Base-by-base conservation (phyloP, 2,329 filamentous ascomycete species). In the Microsporum audouinii region DNA sequence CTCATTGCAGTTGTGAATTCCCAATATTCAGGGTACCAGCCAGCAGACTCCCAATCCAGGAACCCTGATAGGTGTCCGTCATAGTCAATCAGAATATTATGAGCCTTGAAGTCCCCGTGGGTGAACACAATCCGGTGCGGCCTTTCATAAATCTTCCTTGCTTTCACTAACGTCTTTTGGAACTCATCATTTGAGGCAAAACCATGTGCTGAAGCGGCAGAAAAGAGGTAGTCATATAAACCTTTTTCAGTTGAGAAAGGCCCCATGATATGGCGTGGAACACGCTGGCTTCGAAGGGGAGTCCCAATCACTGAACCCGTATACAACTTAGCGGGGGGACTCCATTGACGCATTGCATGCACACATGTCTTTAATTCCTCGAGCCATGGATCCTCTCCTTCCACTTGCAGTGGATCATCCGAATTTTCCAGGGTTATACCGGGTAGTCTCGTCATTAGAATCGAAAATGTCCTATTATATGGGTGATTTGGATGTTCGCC, bases 281-380 rank as follows among this genome's bases (percentile, higher is more conserved):
- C 51, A 3, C 31, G 29, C 12, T 12, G 31, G n/a, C 51, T 55
- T 1, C 14, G 33, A 1, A 55, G 0, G 2, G 51, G 7, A 17
- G 51, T 55, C 14, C 51, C 14, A 36, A 55, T 36, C 31, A 55
- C 70, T 38, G 27, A 60, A 65, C n/a, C 63, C 36, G 58, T 71
- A 73, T 8, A 70, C 71, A 23, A 70, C 71, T 65, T 67, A 49
- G 64, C 41, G 31, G 69, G 71, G n/a, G 69, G 63, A 47, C 31
- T 57, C 72, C 73, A 77, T 38, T 58, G 55, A 43, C 74, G 71
- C 70, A 76, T 77, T 1, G 68, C 63, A 36, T 65, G 38, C 7
- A 76, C 36, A 31, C 71, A 76, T 39, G 47, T 59, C 57, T 69
- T 73, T 14, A 77, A 63, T 60, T 77, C 71, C 1, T 68, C 47